These are phyloP conservation scores for Backusella westeae DNA, from an alignment of 192 early-diverging fungal species.

Conservation along the genomic window DNA sequence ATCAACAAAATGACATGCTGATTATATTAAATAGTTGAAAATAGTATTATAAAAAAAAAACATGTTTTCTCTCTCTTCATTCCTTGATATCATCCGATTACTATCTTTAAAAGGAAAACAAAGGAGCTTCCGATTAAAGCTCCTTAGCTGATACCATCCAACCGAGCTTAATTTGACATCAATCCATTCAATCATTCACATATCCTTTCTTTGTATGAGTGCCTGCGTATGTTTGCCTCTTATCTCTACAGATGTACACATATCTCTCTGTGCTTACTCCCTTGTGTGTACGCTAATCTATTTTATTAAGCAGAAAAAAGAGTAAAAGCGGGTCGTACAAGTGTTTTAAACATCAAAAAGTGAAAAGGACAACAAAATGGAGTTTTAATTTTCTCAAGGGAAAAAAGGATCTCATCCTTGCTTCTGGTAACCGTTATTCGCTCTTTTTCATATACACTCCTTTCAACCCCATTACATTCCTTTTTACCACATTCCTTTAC, in stretches of 20 bases:
- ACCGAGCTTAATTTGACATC: not conserved
- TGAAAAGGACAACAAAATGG: not conserved
- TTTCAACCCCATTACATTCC: not conserved
- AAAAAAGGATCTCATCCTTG: not conserved
- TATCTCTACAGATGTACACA: not conserved
- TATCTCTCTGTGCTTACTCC: not conserved
- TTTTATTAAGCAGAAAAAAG: not conserved
- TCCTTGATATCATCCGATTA: not conserved
- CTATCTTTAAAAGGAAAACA: not conserved
- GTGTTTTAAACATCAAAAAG: not conserved
- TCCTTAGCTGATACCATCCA: not conserved
- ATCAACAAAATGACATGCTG: not conserved
- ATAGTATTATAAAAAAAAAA: not conserved
- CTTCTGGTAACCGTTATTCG: not conserved
- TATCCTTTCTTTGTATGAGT: too few relatives aligned
- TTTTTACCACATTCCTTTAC: constrained; percentile 8
- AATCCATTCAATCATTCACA: not conserved
- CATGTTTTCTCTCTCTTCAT: not conserved
- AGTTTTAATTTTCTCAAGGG: not conserved
- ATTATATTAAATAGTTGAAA: not conserved
- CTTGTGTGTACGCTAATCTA: not conserved
- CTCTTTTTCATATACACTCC: not conserved
- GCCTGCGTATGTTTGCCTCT: too few relatives aligned
- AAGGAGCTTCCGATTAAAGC: not conserved
- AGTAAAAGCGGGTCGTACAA: not conserved